A percentile compares a stretch with the other conserved stretches of the same genome.
These are phyloP conservation scores for Kokia cookei DNA, from an alignment of 441 rosid genomes.

Conservation along the genomic window DNA sequence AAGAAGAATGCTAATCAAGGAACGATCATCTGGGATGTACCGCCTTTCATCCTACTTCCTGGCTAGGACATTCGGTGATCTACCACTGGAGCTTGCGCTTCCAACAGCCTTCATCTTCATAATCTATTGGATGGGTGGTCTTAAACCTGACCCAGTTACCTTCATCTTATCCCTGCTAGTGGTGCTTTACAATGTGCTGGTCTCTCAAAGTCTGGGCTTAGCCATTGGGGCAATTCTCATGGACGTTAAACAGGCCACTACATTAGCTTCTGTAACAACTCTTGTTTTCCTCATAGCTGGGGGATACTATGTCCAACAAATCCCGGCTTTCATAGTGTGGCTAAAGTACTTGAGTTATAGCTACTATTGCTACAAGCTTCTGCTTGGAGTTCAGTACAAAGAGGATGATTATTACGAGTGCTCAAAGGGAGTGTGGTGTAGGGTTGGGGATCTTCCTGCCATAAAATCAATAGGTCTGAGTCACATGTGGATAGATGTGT, in stretches of 20 bases:
- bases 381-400: conserved; percentile 80
- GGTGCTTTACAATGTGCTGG: conserved; percentile 84
- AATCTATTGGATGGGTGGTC: conserved; percentile 99
- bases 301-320: conserved; percentile 88
- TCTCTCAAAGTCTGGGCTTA: conserved; percentile 86
- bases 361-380: conserved; percentile 91
- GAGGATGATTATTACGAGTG: conserved; percentile 72
- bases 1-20: conserved; percentile 79
- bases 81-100: conserved; percentile 88
- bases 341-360: conserved; percentile 91
- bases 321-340: conserved; percentile 90
- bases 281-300: conserved; percentile 91
- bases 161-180: conserved; percentile 78
- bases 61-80: conserved; percentile 81
- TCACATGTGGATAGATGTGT: conserved; percentile 76
- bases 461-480: conserved; percentile 72
- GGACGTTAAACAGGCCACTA: conserved; percentile 95
- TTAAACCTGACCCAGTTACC: conserved; percentile 71
- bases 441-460: conserved; percentile 83
- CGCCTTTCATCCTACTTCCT: conserved; percentile 90
- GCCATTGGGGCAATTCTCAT: conserved; percentile 90
- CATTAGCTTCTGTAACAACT: conserved; percentile 89
- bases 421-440: conserved; percentile 63
- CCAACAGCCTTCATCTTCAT: conserved; percentile 89
- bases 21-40: conserved; percentile 90